A percentile compares a stretch with the other conserved stretches of the same genome.
phyloP scores from a whole-genome alignment of 345 rosid genomes.

The Citrus glauca region DNA sequence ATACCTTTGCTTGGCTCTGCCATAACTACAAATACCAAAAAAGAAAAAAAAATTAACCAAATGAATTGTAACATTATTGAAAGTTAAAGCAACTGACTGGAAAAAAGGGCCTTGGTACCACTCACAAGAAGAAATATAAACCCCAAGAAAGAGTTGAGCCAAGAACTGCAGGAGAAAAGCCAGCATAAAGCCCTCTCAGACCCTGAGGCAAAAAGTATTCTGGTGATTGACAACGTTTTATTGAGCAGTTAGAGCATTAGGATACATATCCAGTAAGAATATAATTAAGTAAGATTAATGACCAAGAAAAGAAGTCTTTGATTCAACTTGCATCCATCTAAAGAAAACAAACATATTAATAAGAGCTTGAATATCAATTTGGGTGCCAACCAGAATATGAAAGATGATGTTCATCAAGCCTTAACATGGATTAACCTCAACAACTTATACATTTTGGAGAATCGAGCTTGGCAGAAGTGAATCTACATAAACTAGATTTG shows the following conservation, averaged over 20 bases:
- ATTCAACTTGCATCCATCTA: not conserved
- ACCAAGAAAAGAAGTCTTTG: not conserved
- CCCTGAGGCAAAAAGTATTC: constrained; percentile 45
- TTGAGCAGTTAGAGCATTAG: not conserved
- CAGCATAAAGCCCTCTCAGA: constrained; percentile 83
- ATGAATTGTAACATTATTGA: not conserved
- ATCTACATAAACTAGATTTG: not conserved
- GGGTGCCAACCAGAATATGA: not conserved
- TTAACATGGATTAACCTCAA: not conserved
- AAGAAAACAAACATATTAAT: not conserved
- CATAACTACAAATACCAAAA: constrained; percentile 48
- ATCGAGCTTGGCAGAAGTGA: not conserved
- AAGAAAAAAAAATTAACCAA: not conserved
- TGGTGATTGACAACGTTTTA: not conserved
- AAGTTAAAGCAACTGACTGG: not conserved
- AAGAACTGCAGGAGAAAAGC: constrained; percentile 79
- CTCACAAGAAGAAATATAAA: constrained; percentile 91
- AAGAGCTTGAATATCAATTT: not conserved
- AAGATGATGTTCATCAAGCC: not conserved
- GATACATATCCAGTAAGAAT: not conserved
- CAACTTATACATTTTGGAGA: not conserved
- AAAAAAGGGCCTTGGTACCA: not conserved
- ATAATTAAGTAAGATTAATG: not conserved
- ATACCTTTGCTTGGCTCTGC: constrained; percentile 83
- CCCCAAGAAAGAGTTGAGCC: constrained; percentile 91